Conservation (phyloP, 2,329 filamentous ascomycete genomes). For the Colletotrichum zoysiae region DNA sequence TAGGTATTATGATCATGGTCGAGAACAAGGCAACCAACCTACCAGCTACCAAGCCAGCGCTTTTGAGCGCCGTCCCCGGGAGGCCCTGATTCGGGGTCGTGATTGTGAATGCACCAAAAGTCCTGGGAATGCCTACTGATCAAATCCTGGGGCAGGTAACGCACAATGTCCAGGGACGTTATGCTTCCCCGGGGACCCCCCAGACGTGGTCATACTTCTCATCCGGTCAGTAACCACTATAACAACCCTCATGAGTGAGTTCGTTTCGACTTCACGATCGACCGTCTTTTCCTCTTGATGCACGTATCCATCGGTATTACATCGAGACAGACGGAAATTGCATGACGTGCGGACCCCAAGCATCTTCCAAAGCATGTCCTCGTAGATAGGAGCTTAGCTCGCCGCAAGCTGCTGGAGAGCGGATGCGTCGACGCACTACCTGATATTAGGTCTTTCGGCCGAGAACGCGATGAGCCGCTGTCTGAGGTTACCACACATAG, state of each 20-base stretch:
- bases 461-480: no score
- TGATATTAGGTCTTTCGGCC: no score
- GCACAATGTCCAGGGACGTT: slow-evolving; percentile 5
- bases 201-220: slow-evolving; percentile 26
- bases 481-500: no score
- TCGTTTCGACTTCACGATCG: neutral
- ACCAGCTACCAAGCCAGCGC: neutral
- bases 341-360: neutral
- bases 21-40: neutral
- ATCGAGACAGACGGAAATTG: neutral
- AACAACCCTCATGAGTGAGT: slow-evolving; percentile 5
- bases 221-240: slow-evolving; percentile 5
- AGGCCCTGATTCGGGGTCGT: neutral
- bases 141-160: neutral
- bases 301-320: neutral
- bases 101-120: no score
- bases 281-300: neutral
- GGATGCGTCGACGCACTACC: no score
- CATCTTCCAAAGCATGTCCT: no score
- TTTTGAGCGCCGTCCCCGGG: neutral
- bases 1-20: neutral
- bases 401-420: no score
- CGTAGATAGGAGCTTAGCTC: no score
- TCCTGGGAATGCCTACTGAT: neutral
- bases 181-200: slow-evolving; percentile 22